Base-by-base conservation (phyloP, 2,329 filamentous ascomycete species). In the Orbilia blumenaviensis region DNA sequence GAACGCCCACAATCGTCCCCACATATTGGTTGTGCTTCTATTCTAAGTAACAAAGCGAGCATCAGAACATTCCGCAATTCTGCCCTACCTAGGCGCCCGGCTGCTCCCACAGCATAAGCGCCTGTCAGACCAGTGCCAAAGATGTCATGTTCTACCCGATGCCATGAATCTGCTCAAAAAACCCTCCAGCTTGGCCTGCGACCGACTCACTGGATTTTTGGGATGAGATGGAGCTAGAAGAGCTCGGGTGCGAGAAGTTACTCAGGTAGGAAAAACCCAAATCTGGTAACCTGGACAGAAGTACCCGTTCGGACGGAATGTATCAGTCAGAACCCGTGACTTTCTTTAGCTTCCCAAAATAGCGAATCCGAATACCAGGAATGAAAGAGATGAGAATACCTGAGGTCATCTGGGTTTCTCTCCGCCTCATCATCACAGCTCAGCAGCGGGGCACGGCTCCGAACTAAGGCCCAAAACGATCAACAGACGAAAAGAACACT, bases 51-150 rank as follows among this genome's bases (percentile, higher is more conserved):
- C 72, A 64, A 56, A 75, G 27, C 36, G 48, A 46, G 7, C 50
- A 46, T 67, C 52, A 58, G 60, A 63, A 60, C 34, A 54, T 76
- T 76, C 64, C 38, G 58, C 64, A 69, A 41, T 61, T 76, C 72
- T 68, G 64, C 72, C 72, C 72, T 76, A 76, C 60, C 64, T 69
- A 76, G 44, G 58, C 72, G 72, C 71, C 71, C 71, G 71, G 71
- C 71, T 50, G 63, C 71, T 76, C 64, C 71, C 71, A 69, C 58
- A 69, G 42, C 60, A 66, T 69, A 76, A 58, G 64, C 72, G 72
- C 72, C 62, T 76, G 72, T 69, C 64, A 69, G 50, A 69, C 54
- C n/a, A 14, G 46, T 41, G 41, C 64, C 63, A 44, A 67, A 52
- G 69, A 44, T 67, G 52, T 38, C 69, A 60, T 46, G 36, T 32